These are phyloP conservation scores for Yamadazyma songkhlaensis DNA, from an alignment of 1,139 yeast genomes.

Conservation along the genomic window DNA sequence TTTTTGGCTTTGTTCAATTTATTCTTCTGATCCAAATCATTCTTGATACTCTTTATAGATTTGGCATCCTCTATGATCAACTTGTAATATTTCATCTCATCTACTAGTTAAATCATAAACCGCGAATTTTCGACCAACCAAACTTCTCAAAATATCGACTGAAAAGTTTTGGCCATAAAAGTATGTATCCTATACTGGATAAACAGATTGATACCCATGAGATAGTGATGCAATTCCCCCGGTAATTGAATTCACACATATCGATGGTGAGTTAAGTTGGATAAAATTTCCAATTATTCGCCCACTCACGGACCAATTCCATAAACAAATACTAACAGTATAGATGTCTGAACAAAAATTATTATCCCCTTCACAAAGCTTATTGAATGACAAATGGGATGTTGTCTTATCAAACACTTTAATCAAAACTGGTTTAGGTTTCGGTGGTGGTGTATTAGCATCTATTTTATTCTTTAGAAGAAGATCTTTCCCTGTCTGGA, in stretches of 20 bases:
- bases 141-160: conserved; percentile 4
- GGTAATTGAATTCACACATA: not conserved
- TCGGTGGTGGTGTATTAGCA: conserved; percentile 93
- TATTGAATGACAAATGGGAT: conserved; percentile 92
- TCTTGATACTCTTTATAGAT: conserved; percentile 24
- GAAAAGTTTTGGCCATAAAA: conserved; percentile 4
- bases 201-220: too few species aligned
- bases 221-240: not conserved
- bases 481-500: conserved; percentile 96
- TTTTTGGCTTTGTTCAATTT: conserved; percentile 22
- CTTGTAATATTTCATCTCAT: conserved; percentile 7
- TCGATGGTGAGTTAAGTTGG: not conserved
- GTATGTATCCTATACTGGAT: conserved; percentile 1
- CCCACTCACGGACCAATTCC: too few species aligned
- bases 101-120: not conserved
- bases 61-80: conserved; percentile 13
- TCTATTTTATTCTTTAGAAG: conserved; percentile 90
- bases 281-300: too few species aligned
- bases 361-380: conserved; percentile 60
- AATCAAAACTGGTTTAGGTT: conserved; percentile 96
- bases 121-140: conserved; percentile 10
- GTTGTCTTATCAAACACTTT: conserved; percentile 90
- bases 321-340: conserved; percentile 9
- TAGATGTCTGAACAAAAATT: conserved; percentile 29
- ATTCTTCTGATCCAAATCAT: conserved; percentile 18